Base-by-base conservation (phyloP, 371 early-diverging fungal genomes). In the Gilbertella persicaria region DNA sequence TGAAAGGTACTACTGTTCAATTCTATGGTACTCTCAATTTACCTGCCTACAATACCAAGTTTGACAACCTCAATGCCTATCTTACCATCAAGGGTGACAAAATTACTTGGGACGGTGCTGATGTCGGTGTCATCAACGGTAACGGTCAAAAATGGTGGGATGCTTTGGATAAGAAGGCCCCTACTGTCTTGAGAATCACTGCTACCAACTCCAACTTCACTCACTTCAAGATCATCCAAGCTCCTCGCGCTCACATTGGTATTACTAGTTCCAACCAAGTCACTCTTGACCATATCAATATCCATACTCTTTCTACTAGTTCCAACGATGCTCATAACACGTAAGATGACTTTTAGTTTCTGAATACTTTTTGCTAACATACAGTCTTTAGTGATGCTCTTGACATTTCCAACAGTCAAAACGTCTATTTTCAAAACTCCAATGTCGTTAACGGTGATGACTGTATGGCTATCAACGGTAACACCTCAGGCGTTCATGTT, bases 111-210 rank as follows among this genome's bases (percentile, higher is more conserved):
- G 23, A 43, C 16, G 64, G 67, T 28, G 46, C 48, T 8, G 66
- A 63, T 17, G 26, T 55, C 16, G 55, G 54, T 17, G 44, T 30
- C 17, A 50, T 60, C 25, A 54, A 57, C 17, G 70, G 70, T 37
- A 61, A 64, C 30, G 69, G 69, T 24, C 70, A 69, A 52, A 60
- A 46, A 9, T 69, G 70, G 70, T 69, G 51, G 51, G 60, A 69
- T 40, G 62, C 58, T 12, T 35, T 46, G n/a, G 54, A 66, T 30
- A 63, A 53, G 2, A 66, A 56, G 1, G 70, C 70, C 3, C 70
- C 70, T 33, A 62, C 60, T 26, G 59, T 69, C 9, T 56, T 69
- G 30, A 55, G 58, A 39, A 63, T 63, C 19, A 58, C 55, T 30
- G 66, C 60, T 8, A 62, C 60, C 20, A 57, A 58, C 51, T 69